phyloP scores from a whole-genome alignment of 495 filamentous ascomycete species.

The Penicillium argentinense region DNA sequence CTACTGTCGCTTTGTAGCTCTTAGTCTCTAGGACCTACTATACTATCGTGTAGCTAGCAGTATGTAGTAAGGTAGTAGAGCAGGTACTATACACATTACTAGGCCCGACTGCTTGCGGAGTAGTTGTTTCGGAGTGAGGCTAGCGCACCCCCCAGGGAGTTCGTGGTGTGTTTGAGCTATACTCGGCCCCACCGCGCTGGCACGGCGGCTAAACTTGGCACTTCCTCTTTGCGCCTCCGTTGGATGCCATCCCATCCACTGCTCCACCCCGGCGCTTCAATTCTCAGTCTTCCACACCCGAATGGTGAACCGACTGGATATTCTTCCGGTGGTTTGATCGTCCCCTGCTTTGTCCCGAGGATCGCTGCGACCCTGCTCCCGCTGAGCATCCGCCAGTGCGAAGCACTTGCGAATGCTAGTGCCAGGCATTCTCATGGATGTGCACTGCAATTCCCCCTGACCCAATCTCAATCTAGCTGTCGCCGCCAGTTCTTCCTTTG shows the following conservation, averaged over 20 bases:
- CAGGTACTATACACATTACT: neutral
- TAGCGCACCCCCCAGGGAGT: slow-evolving; percentile 12
- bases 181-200: slow-evolving; percentile 18
- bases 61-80: too few species aligned
- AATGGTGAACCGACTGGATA: too few species aligned
- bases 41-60: too few species aligned
- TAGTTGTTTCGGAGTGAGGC: slow-evolving; percentile 16
- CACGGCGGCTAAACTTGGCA: slow-evolving; percentile 26
- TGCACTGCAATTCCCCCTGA: too few species aligned
- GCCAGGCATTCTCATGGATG: too few species aligned
- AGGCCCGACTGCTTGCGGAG: too few species aligned
- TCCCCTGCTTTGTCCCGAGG: too few species aligned
- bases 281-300: too few species aligned
- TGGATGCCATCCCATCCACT: neutral
- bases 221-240: neutral
- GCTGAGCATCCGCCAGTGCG: neutral
- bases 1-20: too few species aligned
- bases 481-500: slow-evolving; percentile 16
- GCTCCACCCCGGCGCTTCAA: neutral
- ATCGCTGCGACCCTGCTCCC: neutral
- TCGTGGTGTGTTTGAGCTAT: slow-evolving; percentile 33
- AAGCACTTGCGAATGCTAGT: too few species aligned
- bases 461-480: slow-evolving; percentile 24
- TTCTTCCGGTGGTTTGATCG: too few species aligned
- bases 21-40: neutral